Evolutionary conservation across 2,329 filamentous ascomycete genomes (phyloP), one percentile per base, ranked within the genome.

Genomic region (Cladophialophora exuberans): DNA sequence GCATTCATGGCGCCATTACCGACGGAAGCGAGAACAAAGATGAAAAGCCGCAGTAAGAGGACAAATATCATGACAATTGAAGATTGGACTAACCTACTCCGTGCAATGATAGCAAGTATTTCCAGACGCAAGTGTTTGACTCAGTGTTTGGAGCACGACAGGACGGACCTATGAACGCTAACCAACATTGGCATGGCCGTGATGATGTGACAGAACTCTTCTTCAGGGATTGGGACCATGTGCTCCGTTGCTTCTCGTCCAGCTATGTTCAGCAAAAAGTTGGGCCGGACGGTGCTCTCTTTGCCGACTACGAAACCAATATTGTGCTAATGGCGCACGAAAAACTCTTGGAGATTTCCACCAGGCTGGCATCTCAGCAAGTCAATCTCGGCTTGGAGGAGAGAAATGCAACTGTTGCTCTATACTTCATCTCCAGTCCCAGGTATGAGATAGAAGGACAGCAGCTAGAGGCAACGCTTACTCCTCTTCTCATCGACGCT

Each of bases 71-170:
- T 5, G n/a, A 15, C 5, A 18, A 17, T 18, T 13, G 18, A 22
- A 15, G 22, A 22, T 13, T 42, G 13, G 15, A 42, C 38, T 42
- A 5, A 42, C 18, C 13, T 42, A 4, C n/a, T 31, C 13, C 7
- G 28, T 13, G 13, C 38, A 11, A 15, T 42, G 13, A 39, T 18
- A 42, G 38, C 22, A 42, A 42, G 22, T 42, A 42, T 11, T 17
- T 42, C n/a, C 38, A 42, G 38, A 42, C 38, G 3, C 38, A 42
- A 15, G 38, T 42, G 18, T 42, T 42, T 42, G 38, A 42, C 38
- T 42, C 38, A 4, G 38, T 42, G 5, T 42, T 42, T 11, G 38
- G 38, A 18, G 13, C 38, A 11, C 5, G 38, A 42, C 5, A 42
- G 22, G 38, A 18, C 15, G 38, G 38, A 22, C 38, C 38, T 11